phyloP scores from a whole-genome alignment of 257 asterid species.

The Solanum etuberosum region DNA sequence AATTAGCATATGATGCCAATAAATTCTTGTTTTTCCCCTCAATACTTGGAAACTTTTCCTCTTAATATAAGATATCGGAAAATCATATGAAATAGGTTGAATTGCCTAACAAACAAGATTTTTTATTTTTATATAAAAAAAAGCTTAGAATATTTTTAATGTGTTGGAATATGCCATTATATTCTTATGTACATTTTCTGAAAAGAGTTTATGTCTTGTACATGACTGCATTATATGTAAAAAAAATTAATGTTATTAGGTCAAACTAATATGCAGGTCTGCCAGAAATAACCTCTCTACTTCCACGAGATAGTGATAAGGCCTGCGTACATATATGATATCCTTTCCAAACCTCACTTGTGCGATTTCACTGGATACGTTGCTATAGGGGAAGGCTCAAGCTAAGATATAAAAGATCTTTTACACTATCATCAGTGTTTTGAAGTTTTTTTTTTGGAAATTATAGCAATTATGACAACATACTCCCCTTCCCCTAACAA shows the following conservation, averaged over 20 bases:
- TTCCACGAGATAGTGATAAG: too few relatives aligned
- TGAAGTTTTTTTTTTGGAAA: neutral
- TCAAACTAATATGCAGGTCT: neutral
- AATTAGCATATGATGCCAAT: neutral
- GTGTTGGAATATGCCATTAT: neutral
- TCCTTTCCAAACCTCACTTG: too few relatives aligned
- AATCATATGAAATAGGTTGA: neutral
- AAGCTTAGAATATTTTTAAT: neutral
- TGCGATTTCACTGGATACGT: neutral
- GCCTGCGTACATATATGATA: fast-evolving
- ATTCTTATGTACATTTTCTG: neutral
- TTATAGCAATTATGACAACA: neutral
- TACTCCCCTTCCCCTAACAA: neutral
- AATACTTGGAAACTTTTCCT: neutral
- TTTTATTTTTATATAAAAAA: neutral
- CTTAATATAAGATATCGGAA: neutral
- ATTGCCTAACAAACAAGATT: neutral
- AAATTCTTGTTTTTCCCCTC: neutral
- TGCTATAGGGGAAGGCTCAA: fast-evolving
- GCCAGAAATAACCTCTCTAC: too few relatives aligned
- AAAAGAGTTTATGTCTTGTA: neutral
- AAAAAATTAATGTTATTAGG: neutral
- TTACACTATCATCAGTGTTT: neutral
- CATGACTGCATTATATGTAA: neutral
- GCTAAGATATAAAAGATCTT: neutral